Conservation (phyloP, 768 basidiomycete species). For the Termitomyces sp. region DNA sequence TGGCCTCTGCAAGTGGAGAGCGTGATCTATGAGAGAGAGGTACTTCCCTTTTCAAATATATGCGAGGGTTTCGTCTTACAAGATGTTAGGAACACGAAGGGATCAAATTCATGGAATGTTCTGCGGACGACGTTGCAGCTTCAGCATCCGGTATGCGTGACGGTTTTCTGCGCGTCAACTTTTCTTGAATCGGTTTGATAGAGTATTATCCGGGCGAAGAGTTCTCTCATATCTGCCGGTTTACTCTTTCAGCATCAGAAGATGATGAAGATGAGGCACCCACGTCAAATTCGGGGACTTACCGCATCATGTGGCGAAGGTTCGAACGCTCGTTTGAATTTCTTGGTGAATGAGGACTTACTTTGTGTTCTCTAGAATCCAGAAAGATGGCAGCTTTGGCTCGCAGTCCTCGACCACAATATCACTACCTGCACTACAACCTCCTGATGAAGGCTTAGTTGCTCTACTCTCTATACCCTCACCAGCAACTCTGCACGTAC, state of each 20-base stretch:
- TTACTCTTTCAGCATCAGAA: conserved; percentile 45
- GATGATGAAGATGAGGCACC: conserved; percentile 31
- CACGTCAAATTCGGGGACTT: conserved; percentile 55
- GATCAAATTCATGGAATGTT: conserved; percentile 52
- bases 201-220: conserved; percentile 68
- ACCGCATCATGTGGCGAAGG: conserved; percentile 68
- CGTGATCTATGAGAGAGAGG: conserved; percentile 47
- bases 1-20: conserved; percentile 54
- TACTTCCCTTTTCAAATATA: conserved; percentile 20
- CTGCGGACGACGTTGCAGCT: conserved; percentile 45
- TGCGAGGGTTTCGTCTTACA: neutral
- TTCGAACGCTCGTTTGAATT: conserved; percentile 21
- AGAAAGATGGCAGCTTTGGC: conserved; percentile 42
- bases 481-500: conserved; percentile 60
- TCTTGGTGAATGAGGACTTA: conserved; percentile 3
- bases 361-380: conserved; percentile 35
- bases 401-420: conserved; percentile 48
- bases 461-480: conserved; percentile 67
- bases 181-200: conserved; percentile 21
- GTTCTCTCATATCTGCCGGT: conserved; percentile 54
- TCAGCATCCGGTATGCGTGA: conserved; percentile 45
- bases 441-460: conserved; percentile 60
- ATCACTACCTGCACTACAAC: conserved; percentile 59
- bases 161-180: neutral
- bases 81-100: conserved; percentile 38